These are phyloP conservation scores for Pseudogymnoascus sp. DNA, from an alignment of 2,329 filamentous ascomycete species.

Conservation along the genomic window DNA sequence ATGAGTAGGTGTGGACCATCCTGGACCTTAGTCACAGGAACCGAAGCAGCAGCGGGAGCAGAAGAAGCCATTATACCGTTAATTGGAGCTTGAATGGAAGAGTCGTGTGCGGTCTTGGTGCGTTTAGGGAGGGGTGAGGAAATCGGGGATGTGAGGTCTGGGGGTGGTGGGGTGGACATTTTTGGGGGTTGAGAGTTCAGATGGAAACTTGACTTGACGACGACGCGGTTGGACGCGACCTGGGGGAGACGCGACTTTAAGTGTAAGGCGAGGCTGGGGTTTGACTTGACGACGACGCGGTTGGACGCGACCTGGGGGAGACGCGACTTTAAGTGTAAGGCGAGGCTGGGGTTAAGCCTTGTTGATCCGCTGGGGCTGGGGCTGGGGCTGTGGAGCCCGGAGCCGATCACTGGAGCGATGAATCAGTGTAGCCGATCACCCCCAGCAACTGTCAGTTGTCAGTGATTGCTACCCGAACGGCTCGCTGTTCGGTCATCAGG, in stretches of 20 bases:
- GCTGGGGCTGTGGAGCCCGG: not conserved
- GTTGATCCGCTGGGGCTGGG: not conserved
- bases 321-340: not conserved
- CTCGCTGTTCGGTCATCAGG: not conserved
- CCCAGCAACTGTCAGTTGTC: not conserved
- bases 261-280: not conserved
- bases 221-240: not conserved
- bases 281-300: not conserved
- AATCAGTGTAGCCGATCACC: not conserved
- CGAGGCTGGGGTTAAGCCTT: constrained; percentile 1
- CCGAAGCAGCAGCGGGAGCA: not conserved
- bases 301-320: not conserved
- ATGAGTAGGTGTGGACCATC: constrained; percentile 39
- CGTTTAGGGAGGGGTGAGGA: constrained; percentile 27
- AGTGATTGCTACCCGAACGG: not conserved
- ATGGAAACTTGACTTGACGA: not conserved
- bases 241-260: constrained; percentile 2
- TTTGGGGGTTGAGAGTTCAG: not conserved
- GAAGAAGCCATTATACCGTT: not conserved
- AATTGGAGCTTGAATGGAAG: not conserved
- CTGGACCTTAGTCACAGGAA: not conserved
- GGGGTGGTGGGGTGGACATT: constrained; percentile 7
- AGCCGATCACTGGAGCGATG: not conserved
- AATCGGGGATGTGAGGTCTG: constrained; percentile 19
- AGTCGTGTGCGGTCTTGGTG: not conserved